phyloP scores from a whole-genome alignment of 257 asterid genomes.

The Datura wrightii region DNA sequence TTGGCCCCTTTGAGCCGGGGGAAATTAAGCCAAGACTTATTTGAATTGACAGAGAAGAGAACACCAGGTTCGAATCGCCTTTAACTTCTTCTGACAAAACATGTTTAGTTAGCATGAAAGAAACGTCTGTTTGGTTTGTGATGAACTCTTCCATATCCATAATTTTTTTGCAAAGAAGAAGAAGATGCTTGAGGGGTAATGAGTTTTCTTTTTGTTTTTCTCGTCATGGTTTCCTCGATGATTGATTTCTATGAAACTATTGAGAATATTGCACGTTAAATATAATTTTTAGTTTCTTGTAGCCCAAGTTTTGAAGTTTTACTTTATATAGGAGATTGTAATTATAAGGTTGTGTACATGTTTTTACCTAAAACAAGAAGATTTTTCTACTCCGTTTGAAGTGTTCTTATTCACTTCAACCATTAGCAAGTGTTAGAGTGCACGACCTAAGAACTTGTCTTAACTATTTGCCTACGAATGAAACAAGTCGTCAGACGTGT shows the following conservation, averaged over 20 bases:
- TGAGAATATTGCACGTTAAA: not conserved
- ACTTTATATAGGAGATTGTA: not conserved
- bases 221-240: not conserved
- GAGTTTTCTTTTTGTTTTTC: not conserved
- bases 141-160: slow-evolving; percentile 37
- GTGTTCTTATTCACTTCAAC: too few species aligned
- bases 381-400: too few species aligned
- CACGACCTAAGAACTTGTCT: too few species aligned
- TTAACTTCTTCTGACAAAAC: slow-evolving; percentile 47
- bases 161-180: too few species aligned
- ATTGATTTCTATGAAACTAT: too few species aligned
- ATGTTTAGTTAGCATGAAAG: slow-evolving; percentile 49
- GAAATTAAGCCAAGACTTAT: slow-evolving; percentile 35
- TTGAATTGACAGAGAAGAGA: slow-evolving; percentile 38
- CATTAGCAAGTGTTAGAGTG: too few species aligned
- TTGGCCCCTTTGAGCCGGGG: slow-evolving; percentile 26
- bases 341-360: not conserved
- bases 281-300: slow-evolving; percentile 1
- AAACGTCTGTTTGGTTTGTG: slow-evolving; percentile 51
- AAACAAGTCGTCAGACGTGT: too few species aligned
- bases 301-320: not conserved
- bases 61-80: slow-evolving; percentile 31
- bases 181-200: not conserved
- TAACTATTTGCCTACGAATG: too few species aligned
- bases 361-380: too few species aligned